Percentiles rank a stretch among this genome's conserved stretches.
Evolutionary conservation across 176 grass and related monocot genomes (phyloP).

Genomic region (Chrysopogon serrulatus): DNA sequence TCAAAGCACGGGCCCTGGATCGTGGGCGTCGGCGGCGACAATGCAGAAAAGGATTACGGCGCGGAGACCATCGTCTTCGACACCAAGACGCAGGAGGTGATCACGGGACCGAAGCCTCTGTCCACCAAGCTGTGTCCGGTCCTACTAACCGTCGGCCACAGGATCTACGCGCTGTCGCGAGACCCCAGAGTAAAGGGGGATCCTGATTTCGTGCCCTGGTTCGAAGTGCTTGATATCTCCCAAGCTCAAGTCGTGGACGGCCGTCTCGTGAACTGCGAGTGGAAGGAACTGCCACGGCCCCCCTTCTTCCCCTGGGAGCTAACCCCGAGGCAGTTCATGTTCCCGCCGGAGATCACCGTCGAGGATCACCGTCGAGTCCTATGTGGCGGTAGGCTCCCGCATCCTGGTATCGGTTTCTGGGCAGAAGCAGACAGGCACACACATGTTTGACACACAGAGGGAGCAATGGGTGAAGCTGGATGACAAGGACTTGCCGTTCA

Average conservation of each 20-base stretch:
- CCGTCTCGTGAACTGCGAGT: neutral
- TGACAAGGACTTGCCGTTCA: neutral
- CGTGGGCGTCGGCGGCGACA: neutral
- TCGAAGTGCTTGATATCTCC: neutral
- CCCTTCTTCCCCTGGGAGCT: constrained; percentile 2
- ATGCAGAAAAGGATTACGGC: neutral
- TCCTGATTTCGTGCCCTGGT: neutral
- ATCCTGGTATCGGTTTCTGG: neutral
- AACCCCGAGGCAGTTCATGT: neutral
- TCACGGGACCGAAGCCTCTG: neutral
- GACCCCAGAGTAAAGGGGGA: neutral
- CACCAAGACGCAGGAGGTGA: neutral
- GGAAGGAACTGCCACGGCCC: neutral
- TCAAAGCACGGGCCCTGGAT: neutral
- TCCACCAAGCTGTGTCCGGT: neutral
- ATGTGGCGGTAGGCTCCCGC: neutral
- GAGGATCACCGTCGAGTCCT: neutral
- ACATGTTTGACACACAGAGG: neutral
- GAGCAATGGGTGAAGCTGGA: neutral
- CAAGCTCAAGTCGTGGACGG: neutral
- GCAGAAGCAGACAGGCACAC: neutral
- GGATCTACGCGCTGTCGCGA: neutral
- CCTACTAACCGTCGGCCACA: neutral
- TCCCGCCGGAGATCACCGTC: neutral
- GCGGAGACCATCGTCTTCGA: neutral